Evolutionary conservation across 257 asterid genomes (phyloP).

Genomic region (Fraxinus anomala): DNA sequence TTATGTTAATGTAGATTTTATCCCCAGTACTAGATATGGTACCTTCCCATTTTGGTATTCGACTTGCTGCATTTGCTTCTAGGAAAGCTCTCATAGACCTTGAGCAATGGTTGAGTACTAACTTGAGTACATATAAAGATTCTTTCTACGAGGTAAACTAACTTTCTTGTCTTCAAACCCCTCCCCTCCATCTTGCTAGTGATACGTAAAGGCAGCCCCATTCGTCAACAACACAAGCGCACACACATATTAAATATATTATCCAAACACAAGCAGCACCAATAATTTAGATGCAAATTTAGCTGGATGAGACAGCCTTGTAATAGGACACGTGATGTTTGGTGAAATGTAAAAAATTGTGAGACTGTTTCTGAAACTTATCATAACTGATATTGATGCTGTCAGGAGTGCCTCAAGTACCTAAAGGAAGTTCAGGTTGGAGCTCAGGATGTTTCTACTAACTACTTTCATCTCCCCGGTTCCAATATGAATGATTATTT

Average conservation of each 20-base stretch:
- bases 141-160: conserved; percentile 69
- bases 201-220: not conserved
- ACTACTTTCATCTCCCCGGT: conserved; percentile 58
- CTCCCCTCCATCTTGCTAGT: not conserved
- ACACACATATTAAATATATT: not conserved
- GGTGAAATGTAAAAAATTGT: not conserved
- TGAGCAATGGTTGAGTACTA: conserved; percentile 78
- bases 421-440: conserved; percentile 71
- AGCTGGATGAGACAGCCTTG: not conserved
- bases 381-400: conserved; percentile 25
- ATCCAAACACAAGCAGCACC: not conserved
- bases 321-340: not conserved
- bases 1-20: conserved; percentile 57
- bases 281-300: conserved; percentile 6
- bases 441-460: conserved; percentile 59
- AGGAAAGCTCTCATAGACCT: conserved; percentile 75
- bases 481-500: conserved; percentile 55
- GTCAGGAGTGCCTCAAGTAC: conserved; percentile 87
- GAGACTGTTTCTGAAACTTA: conserved; percentile 1
- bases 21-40: conserved; percentile 65
- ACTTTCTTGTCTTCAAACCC: not conserved
- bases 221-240: not conserved
- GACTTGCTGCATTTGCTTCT: conserved; percentile 85
- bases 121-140: conserved; percentile 59
- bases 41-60: conserved; percentile 73